Base-by-base conservation (phyloP, 805 yeast genomes). In the Saturnispora sanitii region DNA sequence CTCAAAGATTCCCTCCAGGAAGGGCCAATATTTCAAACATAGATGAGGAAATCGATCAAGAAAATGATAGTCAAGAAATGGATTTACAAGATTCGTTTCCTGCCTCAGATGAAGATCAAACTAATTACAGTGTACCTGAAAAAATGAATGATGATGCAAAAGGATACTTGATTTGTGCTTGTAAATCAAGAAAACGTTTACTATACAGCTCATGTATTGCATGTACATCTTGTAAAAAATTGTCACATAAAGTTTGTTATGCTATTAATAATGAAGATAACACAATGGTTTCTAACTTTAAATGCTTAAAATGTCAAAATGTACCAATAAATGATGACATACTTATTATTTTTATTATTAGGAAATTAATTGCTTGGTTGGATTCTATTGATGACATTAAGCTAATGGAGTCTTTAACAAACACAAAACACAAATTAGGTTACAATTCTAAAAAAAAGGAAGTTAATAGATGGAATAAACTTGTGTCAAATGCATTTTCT, bases 181-280 rank as follows among this genome's bases (percentile, higher is more conserved):
- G 61, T 34, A 43, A 40, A 6, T 47, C 56, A 5, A 25, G 19
- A 2, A 26, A 12, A 17, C 25, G 29, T 22, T 41, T 48, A 4
- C 15, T 35, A 2, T 52, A 37, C 32, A 43, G 51, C 9, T 33
- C 44, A 6, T 19, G 28, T 1, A 41, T 53, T 15, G 37, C 47
- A 40, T 57, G 61, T 28, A 19, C 20, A 7, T 19, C 20, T 1
- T 57, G 61, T 34, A 13, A 23, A 2, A 37, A 38, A 17, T 27
- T 22, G 9, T 35, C 46, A 15, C 61, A 57, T 38, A 35, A 38
- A 4, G 47, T 47, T 16, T 57, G 61, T 25, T 51, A 38, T 41
- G 41, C 45, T 38, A 11, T 44, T 7, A 12, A 19, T 8, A 22
- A 27, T 5, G 22, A 33, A 13, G 35, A 40, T 18, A 28, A 37